Percentiles rank a stretch among this genome's conserved stretches.
Conservation (phyloP, 352 stramenopile species). For the Phytopythium litorale region DNA sequence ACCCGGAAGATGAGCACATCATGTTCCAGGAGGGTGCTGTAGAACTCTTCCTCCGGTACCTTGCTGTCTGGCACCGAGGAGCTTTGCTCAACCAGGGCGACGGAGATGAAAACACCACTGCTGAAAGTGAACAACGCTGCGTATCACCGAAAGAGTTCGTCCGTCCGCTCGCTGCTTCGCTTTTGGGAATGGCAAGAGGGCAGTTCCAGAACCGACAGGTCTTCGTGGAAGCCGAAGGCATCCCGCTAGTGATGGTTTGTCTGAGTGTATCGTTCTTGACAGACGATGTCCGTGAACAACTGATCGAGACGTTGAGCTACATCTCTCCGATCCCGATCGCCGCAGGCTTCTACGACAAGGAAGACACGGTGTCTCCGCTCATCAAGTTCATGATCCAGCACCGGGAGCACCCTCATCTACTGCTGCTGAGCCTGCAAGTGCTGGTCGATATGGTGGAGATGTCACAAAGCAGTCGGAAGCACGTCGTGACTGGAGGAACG, state of each 20-base stretch:
- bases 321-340: constrained; percentile 19
- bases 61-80: constrained; percentile 20
- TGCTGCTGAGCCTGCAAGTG: constrained; percentile 34
- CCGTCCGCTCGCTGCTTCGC: constrained; percentile 7
- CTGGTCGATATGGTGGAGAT: constrained; percentile 51
- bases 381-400: constrained; percentile 34
- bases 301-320: constrained; percentile 19
- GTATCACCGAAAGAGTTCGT: constrained; percentile 13
- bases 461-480: constrained; percentile 34
- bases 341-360: constrained; percentile 25
- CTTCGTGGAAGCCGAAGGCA: constrained; percentile 29
- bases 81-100: not conserved
- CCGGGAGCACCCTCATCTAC: constrained; percentile 16
- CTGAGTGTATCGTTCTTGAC: constrained; percentile 18
- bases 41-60: constrained; percentile 33
- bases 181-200: constrained; percentile 9
- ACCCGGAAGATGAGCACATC: constrained; percentile 32
- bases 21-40: constrained; percentile 37
- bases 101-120: not conserved
- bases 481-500: constrained; percentile 24
- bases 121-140: not conserved
- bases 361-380: constrained; percentile 47
- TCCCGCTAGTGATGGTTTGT: constrained; percentile 34
- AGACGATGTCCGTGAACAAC: constrained; percentile 16
- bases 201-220: constrained; percentile 18